Conservation (phyloP, 331 rosid genomes). For the Stylosanthes scabra region DNA sequence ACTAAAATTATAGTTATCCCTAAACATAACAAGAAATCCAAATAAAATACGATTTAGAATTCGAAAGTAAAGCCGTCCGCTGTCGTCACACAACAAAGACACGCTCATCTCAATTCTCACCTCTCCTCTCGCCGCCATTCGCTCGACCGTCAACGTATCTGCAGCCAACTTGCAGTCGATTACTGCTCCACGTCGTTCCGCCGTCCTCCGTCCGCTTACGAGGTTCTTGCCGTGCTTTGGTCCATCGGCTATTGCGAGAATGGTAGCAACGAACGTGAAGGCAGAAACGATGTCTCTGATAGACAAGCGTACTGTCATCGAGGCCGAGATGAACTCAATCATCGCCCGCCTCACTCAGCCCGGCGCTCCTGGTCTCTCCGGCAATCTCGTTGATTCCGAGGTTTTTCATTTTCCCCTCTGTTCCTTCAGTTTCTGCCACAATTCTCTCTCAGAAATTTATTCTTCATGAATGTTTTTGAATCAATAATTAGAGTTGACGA, state of each 20-base stretch:
- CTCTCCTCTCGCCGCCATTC: too few species aligned
- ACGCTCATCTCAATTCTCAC: too few species aligned
- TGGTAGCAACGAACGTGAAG: constrained; percentile 87
- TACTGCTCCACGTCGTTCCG: too few species aligned
- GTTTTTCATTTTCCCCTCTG: constrained; percentile 28
- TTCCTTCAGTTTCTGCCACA: not conserved
- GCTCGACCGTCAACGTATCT: too few species aligned
- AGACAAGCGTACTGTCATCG: constrained; percentile 71
- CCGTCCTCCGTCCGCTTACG: too few species aligned
- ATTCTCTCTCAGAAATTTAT: not conserved
- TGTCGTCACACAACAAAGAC: too few species aligned
- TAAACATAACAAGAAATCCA: too few species aligned
- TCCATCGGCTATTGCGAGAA: constrained; percentile 14
- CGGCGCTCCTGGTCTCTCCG: constrained; percentile 89
- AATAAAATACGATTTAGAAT: too few species aligned
- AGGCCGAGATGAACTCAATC: constrained; percentile 80
- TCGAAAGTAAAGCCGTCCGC: too few species aligned
- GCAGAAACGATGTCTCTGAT: constrained; percentile 74
- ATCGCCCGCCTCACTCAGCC: constrained; percentile 75
- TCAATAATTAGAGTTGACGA: not conserved
- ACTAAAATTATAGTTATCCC: too few species aligned
- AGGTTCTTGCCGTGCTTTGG: too few species aligned
- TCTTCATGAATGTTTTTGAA: constrained; percentile 5
- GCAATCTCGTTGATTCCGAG: constrained; percentile 74
- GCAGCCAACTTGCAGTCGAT: too few species aligned